These are phyloP conservation scores for Allium cepa DNA, from an alignment of 106 monocot species.

Conservation along the genomic window DNA sequence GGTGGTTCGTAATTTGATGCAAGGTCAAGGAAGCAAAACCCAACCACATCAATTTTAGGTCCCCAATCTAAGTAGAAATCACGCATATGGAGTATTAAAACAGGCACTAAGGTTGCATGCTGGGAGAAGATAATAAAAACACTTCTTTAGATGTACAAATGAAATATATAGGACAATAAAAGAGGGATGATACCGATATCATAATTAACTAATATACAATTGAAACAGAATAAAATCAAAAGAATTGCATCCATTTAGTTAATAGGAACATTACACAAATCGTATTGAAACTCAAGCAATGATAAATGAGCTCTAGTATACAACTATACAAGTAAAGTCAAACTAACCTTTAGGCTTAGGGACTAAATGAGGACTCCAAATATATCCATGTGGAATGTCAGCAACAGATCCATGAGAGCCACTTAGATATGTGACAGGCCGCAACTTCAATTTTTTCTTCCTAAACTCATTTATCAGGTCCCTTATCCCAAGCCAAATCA, in stretches of 20 bases:
- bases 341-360: slow-evolving; percentile 69
- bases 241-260: no score
- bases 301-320: neutral
- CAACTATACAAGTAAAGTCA: neutral
- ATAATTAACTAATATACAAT: no score
- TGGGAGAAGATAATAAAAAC: no score
- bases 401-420: slow-evolving; percentile 39
- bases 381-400: slow-evolving; percentile 69
- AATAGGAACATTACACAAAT: neutral
- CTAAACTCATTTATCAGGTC: slow-evolving; percentile 82
- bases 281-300: neutral
- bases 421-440: slow-evolving; percentile 74
- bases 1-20: slow-evolving; percentile 88
- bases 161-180: no score
- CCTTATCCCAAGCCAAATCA: slow-evolving; percentile 83
- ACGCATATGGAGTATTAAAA: no score
- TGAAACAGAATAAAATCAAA: no score
- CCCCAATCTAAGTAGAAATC: slow-evolving; percentile 61
- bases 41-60: slow-evolving; percentile 81
- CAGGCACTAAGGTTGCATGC: no score
- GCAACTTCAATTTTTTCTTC: slow-evolving; percentile 65
- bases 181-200: no score
- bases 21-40: slow-evolving; percentile 95
- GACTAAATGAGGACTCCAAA: slow-evolving; percentile 81
- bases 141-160: no score